Conservation (phyloP, 495 filamentous ascomycete genomes). For the Ramalina intermedia region DNA sequence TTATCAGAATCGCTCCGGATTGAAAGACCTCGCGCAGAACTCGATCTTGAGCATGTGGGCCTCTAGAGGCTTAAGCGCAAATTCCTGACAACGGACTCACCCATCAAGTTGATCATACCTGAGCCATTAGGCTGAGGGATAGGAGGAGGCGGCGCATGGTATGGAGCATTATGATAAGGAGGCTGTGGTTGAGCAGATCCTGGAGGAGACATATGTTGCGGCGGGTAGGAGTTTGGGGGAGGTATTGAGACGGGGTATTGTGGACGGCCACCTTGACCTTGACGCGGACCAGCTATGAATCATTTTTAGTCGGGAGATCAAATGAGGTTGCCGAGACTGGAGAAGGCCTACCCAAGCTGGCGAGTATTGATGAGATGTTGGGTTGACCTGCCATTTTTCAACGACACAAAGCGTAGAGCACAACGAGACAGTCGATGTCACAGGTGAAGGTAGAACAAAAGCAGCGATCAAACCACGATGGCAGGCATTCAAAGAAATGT, state of each 20-base stretch:
- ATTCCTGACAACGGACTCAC: too few species aligned
- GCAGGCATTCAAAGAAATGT: too few species aligned
- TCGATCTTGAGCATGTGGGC: too few species aligned
- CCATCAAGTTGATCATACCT: conserved; percentile 50
- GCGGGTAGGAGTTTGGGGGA: conserved; percentile 25
- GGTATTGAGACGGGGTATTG: too few species aligned
- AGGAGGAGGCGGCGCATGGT: conserved; percentile 21
- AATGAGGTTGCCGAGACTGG: not conserved
- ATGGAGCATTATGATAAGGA: conserved; percentile 20
- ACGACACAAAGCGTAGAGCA: not conserved
- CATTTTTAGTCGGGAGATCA: not conserved
- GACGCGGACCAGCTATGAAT: too few species aligned
- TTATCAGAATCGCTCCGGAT: too few species aligned
- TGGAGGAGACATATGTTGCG: conserved; percentile 19
- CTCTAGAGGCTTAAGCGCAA: too few species aligned
- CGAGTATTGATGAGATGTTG: conserved; percentile 39
- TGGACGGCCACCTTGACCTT: too few species aligned
- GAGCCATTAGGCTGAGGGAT: conserved; percentile 54
- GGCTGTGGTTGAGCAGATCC: conserved; percentile 11
- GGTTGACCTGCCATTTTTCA: conserved; percentile 29
- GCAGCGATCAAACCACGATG: too few species aligned
- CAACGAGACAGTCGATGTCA: not conserved
- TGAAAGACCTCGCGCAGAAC: too few species aligned
- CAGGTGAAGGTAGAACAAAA: not conserved
- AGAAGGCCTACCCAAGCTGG: conserved; percentile 32